Evolutionary conservation across 345 rosid genomes (phyloP), one percentile per base, ranked within the genome.

Genomic region (Anastatica hierochuntica): DNA sequence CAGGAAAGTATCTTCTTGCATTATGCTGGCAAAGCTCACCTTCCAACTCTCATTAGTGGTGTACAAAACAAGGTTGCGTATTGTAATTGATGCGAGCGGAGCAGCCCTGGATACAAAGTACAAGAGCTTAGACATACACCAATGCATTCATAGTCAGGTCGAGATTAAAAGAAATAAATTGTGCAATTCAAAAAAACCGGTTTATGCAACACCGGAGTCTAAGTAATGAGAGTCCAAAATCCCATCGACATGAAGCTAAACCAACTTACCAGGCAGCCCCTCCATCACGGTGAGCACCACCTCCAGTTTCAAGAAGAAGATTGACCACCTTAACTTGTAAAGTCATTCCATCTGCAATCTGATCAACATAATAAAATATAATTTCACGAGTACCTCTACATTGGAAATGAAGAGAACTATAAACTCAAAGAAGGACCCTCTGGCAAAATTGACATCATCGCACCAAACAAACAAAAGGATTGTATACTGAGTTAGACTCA

Each of bases 321-420:
- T 92, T 92, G 73, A 88, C 94, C 44, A 88, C 88, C 58, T 64
- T 58, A 60, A 92, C 83, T 74, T 81, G 86, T 68, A 92, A 44
- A 23, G 95, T 85, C 98, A 92, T 92, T 67, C 98, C 98, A 78
- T 92, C 98, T 67, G 98, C 97, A 73, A 92, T 83, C 98, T 92
- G 84, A 74, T 47, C 57, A 61, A 34, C 16, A 58, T 21, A 44
- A 29, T 14, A 35, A 57, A 19, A 58, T 3, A 37, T 43, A 18
- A 24, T 27, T 19, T 18, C 41, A 53, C 1, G 8, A 34, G 14
- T 21, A 19, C 47, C 40, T 42, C 15, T 24, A 15, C 2, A 21
- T 24, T 9, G 15, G 45, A 65, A 33, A 50, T 49, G 17, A 49
- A 24, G 7, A 50, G 16, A 57, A 34, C n/a, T 20, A 45, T 50